Conservation (phyloP, 257 asterid species). For the Solanum acaule region DNA sequence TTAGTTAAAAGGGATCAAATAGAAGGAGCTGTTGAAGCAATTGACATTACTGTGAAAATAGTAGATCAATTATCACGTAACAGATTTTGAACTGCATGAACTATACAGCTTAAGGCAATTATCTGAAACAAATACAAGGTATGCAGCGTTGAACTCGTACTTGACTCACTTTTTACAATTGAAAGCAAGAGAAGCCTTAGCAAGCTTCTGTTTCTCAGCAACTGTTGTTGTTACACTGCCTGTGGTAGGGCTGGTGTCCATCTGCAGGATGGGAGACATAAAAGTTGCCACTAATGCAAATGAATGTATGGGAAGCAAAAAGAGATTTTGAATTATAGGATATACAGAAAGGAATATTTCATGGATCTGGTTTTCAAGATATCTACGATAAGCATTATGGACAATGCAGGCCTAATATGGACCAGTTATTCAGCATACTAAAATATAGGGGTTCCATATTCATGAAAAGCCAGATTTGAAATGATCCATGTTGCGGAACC, state of each 20-base stretch:
- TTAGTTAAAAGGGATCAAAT: neutral
- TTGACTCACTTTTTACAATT: slow-evolving; percentile 76
- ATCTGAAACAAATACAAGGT: neutral
- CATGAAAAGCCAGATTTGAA: neutral
- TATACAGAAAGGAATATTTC: neutral
- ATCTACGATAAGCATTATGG: neutral
- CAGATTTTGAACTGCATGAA: neutral
- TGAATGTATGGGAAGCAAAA: neutral
- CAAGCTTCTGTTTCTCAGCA: slow-evolving; percentile 75
- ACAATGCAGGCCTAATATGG: neutral
- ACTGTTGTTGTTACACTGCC: slow-evolving; percentile 86
- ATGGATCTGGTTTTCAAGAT: neutral
- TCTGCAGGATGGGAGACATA: slow-evolving; percentile 32
- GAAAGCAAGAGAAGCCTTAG: slow-evolving; percentile 80
- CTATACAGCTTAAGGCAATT: neutral
- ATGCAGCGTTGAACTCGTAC: neutral
- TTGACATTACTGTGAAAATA: neutral
- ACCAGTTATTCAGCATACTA: neutral
- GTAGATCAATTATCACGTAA: neutral
- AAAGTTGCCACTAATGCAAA: neutral
- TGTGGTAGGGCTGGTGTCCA: slow-evolving; percentile 89
- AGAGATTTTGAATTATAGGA: neutral
- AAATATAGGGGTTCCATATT: neutral
- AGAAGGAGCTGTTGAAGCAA: neutral
- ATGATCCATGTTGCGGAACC: neutral